phyloP scores from a whole-genome alignment of 345 rosid species.

The Pistacia integerrima region DNA sequence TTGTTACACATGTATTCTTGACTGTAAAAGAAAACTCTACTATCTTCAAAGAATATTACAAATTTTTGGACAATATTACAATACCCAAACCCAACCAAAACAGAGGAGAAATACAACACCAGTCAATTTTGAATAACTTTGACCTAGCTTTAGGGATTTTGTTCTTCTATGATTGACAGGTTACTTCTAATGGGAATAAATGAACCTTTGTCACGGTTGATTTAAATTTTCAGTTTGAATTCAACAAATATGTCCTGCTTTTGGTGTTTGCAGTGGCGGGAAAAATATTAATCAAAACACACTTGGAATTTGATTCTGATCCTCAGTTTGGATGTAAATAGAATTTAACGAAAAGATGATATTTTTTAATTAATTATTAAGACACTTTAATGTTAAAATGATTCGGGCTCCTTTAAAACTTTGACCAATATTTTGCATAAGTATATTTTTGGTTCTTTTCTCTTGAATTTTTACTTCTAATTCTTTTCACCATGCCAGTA shows the following conservation, averaged over 20 bases:
- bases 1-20: too few relatives aligned
- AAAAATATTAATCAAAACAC: slow-evolving; percentile 2
- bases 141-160: slow-evolving; percentile 6
- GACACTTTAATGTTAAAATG: not conserved
- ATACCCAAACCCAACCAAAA: too few relatives aligned
- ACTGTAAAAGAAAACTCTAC: too few relatives aligned
- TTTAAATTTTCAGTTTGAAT: not conserved
- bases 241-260: not conserved
- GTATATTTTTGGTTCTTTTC: not conserved
- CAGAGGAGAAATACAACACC: not conserved
- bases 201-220: not conserved
- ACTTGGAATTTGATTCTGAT: slow-evolving; percentile 23
- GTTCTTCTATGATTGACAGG: not conserved
- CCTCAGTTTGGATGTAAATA: too few relatives aligned
- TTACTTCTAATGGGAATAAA: slow-evolving; percentile 17
- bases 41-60: too few relatives aligned
- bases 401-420: not conserved
- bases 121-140: slow-evolving; percentile 21
- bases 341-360: not conserved
- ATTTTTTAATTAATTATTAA: not conserved
- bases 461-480: not conserved
- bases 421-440: not conserved
- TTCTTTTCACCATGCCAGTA: not conserved
- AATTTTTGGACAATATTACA: too few relatives aligned
- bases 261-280: too few relatives aligned